Evolutionary conservation across 345 rosid species (phyloP), one percentile per base, ranked within the genome.

Genomic region (Gynandropsis gynandra): DNA sequence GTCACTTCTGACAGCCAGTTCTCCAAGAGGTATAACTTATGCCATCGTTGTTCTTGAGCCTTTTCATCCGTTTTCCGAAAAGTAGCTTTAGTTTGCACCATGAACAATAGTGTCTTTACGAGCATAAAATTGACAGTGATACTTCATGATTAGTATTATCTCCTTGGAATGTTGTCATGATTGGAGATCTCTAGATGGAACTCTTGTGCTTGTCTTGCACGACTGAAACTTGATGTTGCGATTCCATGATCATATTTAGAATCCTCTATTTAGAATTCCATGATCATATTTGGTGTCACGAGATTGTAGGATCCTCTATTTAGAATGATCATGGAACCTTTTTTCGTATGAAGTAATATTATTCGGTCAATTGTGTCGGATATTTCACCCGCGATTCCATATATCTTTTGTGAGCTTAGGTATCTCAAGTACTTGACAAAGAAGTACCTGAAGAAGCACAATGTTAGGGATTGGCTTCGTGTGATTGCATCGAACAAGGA

Each of bases 391-490:
- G 35, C 1, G n/a, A 16, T 37, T 14, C 9, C 8, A 1, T 58
- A 36, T 39, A 13, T 16, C 1, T 18, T 53, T 16, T 27, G 14
- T 14, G 8, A 20, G 13, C 56, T 16, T 20, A 89, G 97, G 76
- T 89, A 89, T 62, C 63, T 89, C 1, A 89, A 89, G 70, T 89
- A 83, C 68, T 74, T 89, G 80, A 85, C 95, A 0, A 89, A 89
- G 83, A 89, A 81, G 68, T 85, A 82, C 68, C 47, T 89, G 68
- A 89, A 89, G 83, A 89, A 89, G 64, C 97, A 89, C 68, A 89
- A 85, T 20, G 97, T 89, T 24, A 58, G 97, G 42, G 97, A 89
- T 57, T 89, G 97, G 97, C 97, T 89, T 34, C 78, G 97, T 0
- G 95, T 83, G 52, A 83, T 88, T 52, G 79, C 97, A 2, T 75